These are phyloP conservation scores for Oryza meyeriana DNA, from an alignment of 176 grass and related monocot genomes.

Conservation along the genomic window DNA sequence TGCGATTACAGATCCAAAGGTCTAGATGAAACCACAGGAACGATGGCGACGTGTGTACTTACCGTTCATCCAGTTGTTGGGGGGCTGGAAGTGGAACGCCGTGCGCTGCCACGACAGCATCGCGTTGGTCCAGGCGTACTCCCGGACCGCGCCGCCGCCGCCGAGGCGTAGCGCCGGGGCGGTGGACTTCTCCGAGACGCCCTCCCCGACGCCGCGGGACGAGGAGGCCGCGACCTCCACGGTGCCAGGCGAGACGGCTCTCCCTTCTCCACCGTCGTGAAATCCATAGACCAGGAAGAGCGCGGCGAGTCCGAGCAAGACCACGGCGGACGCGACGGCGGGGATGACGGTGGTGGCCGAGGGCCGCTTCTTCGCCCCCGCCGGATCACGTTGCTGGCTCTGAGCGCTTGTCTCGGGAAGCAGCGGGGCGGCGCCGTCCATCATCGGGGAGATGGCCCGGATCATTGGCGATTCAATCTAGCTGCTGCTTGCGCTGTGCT, in stretches of 20 bases:
- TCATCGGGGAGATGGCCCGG: not conserved
- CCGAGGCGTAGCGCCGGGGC: constrained; percentile 18
- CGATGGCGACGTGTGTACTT: constrained; percentile 24
- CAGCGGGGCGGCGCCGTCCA: constrained; percentile 40
- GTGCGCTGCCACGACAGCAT: constrained; percentile 93
- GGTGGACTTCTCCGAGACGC: constrained; percentile 77
- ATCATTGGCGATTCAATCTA: not conserved
- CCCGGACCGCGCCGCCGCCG: not conserved
- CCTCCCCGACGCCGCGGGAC: constrained; percentile 43
- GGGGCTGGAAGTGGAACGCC: constrained; percentile 80
- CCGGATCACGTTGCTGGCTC: not conserved
- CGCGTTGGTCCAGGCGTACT: constrained; percentile 66
- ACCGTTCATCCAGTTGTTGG: constrained; percentile 96
- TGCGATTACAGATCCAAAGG: constrained; percentile 9
- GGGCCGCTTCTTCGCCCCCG: not conserved
- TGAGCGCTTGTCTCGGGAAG: constrained; percentile 45
- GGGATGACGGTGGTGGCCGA: constrained; percentile 26
- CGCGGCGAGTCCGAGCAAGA: constrained; percentile 30
- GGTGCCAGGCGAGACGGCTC: not conserved
- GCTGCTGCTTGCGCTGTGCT: not conserved
- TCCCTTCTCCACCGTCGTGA: not conserved
- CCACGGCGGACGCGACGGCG: constrained; percentile 10
- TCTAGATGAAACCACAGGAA: not conserved
- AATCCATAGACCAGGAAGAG: not conserved
- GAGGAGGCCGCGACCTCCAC: not conserved